Conservation (phyloP, 2,329 filamentous ascomycete species). For the Neopestalotiopsis clavispora region DNA sequence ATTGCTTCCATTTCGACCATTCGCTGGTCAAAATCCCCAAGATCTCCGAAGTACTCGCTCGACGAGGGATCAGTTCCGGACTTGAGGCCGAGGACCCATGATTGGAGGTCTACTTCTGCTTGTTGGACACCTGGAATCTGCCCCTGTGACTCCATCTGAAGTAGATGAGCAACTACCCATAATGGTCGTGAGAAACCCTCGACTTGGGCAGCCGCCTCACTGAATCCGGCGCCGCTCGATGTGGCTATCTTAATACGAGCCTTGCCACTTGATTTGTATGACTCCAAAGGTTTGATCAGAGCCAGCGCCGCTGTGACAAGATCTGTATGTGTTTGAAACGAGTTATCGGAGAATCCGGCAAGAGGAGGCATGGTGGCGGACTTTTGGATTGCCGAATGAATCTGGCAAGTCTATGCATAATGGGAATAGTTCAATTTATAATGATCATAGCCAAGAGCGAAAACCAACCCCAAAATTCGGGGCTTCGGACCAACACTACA, state of each 20-base stretch:
- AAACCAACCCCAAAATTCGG: neutral
- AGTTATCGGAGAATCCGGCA: conserved; percentile 47
- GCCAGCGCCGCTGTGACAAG: conserved; percentile 39
- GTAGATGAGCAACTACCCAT: conserved; percentile 38
- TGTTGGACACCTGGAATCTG: neutral
- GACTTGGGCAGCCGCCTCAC: conserved; percentile 49
- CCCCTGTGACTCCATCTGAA: conserved; percentile 45
- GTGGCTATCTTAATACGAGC: conserved; percentile 43
- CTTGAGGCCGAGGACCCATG: conserved; percentile 38
- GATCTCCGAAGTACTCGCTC: conserved; percentile 51
- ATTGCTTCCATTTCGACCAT: conserved; percentile 61
- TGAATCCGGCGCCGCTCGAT: conserved; percentile 46
- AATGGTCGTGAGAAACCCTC: conserved; percentile 49
- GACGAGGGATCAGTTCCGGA: conserved; percentile 39
- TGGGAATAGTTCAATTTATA: too few relatives aligned
- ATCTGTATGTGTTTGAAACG: conserved; percentile 40
- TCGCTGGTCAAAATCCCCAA: conserved; percentile 51
- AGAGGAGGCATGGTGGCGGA: conserved; percentile 39
- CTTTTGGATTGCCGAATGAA: too few relatives aligned
- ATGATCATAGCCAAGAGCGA: too few relatives aligned
- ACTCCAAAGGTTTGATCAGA: conserved; percentile 37
- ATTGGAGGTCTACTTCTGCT: conserved; percentile 16
- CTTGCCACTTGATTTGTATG: conserved; percentile 38
- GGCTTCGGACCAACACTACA: neutral
- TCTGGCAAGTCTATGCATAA: too few relatives aligned